These are phyloP conservation scores for Viridothelium virens DNA, from an alignment of 495 filamentous ascomycete genomes.

Conservation along the genomic window DNA sequence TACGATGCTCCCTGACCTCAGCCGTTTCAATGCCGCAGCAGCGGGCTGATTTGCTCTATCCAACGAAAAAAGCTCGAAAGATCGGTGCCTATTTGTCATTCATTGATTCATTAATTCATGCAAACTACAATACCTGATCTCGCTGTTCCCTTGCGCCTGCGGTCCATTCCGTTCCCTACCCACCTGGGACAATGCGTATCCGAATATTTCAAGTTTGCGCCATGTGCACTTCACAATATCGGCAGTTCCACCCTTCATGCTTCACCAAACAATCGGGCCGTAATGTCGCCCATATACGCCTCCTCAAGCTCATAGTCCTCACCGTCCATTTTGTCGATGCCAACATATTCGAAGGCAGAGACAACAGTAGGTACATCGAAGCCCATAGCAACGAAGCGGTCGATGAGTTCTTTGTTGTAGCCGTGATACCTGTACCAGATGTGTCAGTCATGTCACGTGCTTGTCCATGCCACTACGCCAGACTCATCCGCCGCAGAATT, in stretches of 20 bases:
- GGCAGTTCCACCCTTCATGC: neutral
- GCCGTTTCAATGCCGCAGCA: neutral
- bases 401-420: slow-evolving; percentile 77
- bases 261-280: slow-evolving; percentile 73
- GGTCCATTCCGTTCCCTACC: neutral
- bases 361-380: slow-evolving; percentile 88
- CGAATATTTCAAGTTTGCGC: neutral
- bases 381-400: slow-evolving; percentile 88
- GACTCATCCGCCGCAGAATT: neutral
- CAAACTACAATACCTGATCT: neutral
- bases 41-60: neutral
- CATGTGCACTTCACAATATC: neutral
- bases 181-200: neutral
- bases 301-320: slow-evolving; percentile 78
- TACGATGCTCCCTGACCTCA: neutral
- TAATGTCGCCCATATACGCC: slow-evolving; percentile 83
- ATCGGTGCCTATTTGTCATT: neutral
- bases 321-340: slow-evolving; percentile 67
- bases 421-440: slow-evolving; percentile 64
- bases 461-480: slow-evolving; percentile 15
- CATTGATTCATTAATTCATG: neutral
- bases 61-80: neutral
- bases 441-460: slow-evolving; percentile 10
- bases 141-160: neutral
- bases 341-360: slow-evolving; percentile 70